These are phyloP conservation scores for Hydnomerulius pinastri DNA, from an alignment of 768 basidiomycete species.

Conservation along the genomic window DNA sequence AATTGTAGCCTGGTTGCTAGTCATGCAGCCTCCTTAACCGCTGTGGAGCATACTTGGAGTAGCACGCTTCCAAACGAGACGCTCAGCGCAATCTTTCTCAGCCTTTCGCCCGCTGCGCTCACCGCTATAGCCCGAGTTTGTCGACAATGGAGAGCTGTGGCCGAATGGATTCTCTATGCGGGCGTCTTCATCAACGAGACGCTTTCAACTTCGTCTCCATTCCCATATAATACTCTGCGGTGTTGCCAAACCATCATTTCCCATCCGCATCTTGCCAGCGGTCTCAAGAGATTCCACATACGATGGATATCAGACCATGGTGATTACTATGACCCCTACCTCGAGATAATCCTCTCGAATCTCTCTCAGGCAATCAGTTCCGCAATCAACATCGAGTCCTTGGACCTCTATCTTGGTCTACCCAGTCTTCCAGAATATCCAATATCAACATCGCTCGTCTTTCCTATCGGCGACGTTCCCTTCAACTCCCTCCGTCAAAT, in stretches of 20 bases:
- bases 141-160: slow-evolving; percentile 39
- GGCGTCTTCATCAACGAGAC: slow-evolving; percentile 50
- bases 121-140: slow-evolving; percentile 2
- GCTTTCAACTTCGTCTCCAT: slow-evolving; percentile 42
- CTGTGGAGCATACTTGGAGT: neutral
- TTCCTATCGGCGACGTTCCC: slow-evolving; percentile 40
- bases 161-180: slow-evolving; percentile 61
- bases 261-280: slow-evolving; percentile 47
- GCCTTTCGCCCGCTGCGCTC: slow-evolving; percentile 13
- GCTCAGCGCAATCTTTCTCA: slow-evolving; percentile 7
- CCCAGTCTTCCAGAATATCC: slow-evolving; percentile 49
- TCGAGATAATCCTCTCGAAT: slow-evolving; percentile 42
- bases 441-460: slow-evolving; percentile 41
- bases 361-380: slow-evolving; percentile 39
- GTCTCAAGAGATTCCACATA: slow-evolving; percentile 49
- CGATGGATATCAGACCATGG: slow-evolving; percentile 52
- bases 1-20: neutral
- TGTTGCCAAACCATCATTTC: slow-evolving; percentile 55
- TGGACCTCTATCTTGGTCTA: slow-evolving; percentile 54
- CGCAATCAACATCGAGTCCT: slow-evolving; percentile 48
- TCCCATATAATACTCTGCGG: slow-evolving; percentile 44
- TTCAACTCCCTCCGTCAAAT: slow-evolving; percentile 45
- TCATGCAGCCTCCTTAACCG: neutral
- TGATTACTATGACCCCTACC: slow-evolving; percentile 26
- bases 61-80: slow-evolving; percentile 10